Evolutionary conservation across 2,329 filamentous ascomycete species (phyloP), one percentile per base, ranked within the genome.

Genomic region (Exophiala sideris): DNA sequence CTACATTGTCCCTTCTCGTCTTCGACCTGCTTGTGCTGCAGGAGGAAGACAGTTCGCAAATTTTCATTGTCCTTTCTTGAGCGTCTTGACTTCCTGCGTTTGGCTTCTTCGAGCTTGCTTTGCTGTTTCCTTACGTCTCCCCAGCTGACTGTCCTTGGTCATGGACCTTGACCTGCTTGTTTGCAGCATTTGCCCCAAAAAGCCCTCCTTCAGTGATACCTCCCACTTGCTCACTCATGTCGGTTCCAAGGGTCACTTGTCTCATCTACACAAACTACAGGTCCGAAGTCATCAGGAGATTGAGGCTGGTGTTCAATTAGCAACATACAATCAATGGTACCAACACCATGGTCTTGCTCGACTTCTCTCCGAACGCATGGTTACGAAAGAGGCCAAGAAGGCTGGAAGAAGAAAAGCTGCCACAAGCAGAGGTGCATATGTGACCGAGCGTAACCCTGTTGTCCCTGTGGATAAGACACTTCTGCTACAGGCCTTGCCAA

Each of bases 161-260:
- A 75, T 74, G 72, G 68, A 70, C 62, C 60, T 62, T 40, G 85
- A 91, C 55, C 84, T 87, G 52, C 82, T 96, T 45, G 74, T 83
- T 63, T 97, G 92, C 81, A 85, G 79, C 66, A 86, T 96, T 62
- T 97, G 92, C 69, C 86, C 88, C 34, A 89, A 86, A 62, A 81
- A 80, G 57, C 89, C 89, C 36, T 81, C 74, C 29, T 96, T 96
- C 73, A 95, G 90, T 52, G 92, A 97, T 71, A 79, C 91, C 41
- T 96, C 91, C 33, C 92, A 96, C 70, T 78, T 96, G 35, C 82
- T 97, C 67, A 97, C 92, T 10, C 92, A 97, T 68, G 83, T 96
- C 58, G 84, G 88, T 56, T 96, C 91, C 60, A 96, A 96, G 69
- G 87, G 88, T n/a, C 92, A 97, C 69, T 76, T 96, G 33, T 85